phyloP scores from a whole-genome alignment of 164 flowering plant species.

The Protea cynaroides region DNA sequence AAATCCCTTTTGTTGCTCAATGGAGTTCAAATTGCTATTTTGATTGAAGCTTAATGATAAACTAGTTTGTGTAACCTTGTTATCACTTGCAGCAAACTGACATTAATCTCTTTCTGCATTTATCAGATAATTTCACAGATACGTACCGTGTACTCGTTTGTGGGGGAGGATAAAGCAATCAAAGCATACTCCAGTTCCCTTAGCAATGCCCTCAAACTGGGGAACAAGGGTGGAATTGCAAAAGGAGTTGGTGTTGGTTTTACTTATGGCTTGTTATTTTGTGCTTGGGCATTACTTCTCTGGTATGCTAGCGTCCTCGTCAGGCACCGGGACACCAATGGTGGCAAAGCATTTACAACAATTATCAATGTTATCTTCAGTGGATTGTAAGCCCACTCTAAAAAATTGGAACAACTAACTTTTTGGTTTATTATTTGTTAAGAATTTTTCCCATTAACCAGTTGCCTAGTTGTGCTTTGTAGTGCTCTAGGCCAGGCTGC shows the following conservation, averaged over 20 bases:
- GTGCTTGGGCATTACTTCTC: slow-evolving; percentile 80
- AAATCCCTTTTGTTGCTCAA: no score
- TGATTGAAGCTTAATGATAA: no score
- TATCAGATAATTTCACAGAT: slow-evolving; percentile 63
- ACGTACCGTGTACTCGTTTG: slow-evolving; percentile 68
- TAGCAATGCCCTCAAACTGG: slow-evolving; percentile 44
- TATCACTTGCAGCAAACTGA: background rate
- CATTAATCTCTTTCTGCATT: slow-evolving; percentile 1
- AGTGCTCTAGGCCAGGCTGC: slow-evolving; percentile 86
- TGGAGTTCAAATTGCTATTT: no score
- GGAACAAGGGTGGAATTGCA: slow-evolving; percentile 60
- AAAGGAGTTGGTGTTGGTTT: slow-evolving; percentile 74
- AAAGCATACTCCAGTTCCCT: slow-evolving; percentile 54
- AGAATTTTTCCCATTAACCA: slow-evolving; percentile 4
- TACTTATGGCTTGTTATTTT: slow-evolving; percentile 52
- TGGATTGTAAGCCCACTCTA: slow-evolving; percentile 60
- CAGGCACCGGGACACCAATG: slow-evolving; percentile 43
- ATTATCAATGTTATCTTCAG: slow-evolving; percentile 66
- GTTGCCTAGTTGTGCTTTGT: slow-evolving; percentile 11
- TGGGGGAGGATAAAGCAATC: slow-evolving; percentile 61
- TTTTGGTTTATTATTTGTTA: background rate
- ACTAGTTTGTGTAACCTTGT: background rate
- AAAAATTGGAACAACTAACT: background rate
- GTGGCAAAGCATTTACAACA: slow-evolving; percentile 73
- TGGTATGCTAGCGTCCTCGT: slow-evolving; percentile 79